Base-by-base conservation (phyloP, 2,329 filamentous ascomycete genomes). In the Sporothrix schenckii region DNA sequence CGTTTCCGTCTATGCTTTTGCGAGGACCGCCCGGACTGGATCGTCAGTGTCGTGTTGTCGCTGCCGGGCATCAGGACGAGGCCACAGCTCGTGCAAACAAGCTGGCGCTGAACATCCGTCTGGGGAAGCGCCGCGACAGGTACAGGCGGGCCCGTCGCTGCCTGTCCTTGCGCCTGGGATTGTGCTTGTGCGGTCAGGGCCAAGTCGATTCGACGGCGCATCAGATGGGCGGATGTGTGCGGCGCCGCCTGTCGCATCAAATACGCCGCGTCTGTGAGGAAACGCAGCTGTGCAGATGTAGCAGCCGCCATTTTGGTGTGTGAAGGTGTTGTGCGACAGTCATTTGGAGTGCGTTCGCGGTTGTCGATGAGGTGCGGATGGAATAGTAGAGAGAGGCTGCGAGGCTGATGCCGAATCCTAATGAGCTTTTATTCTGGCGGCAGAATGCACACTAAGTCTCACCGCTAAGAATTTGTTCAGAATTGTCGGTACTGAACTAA, bases 261-360 rank as follows among this genome's bases (percentile, higher is more conserved):
- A 78, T 90, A 85, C 1, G 87, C 86, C 0, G 88, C 86, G 76
- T 89, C 83, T 13, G 84, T 86, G 3, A 90, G 82, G 72, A 83
- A 88, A 13, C 76, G 76, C 54, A 83, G 70, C 19, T 80, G 78
- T 0, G 76, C 49, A 21, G 69, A 44, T 49, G 65, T 47, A 39
- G 69, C 65, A 16, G 69, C 34, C 21, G 69, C 56, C 65, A 71
- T 68, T n/a, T 49, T 30, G 53, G 13, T 19, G 14, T 27, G 13
- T 6, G 4, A 24, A 34, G 4, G 39, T 47, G 11, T 34, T 19
- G 9, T 39, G 60, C 2, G 13, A 5, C n/a, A 44, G 16, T n/a
- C 39, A 44, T 19, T 14, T 9, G n/a, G 13, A 19, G 14, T 21
- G n/a, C 44, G 54, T 34, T 27, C n/a, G 30, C 5, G 30, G 27